These are phyloP conservation scores for Themeda triandra DNA, from an alignment of 176 grass and related monocot genomes.

Conservation along the genomic window DNA sequence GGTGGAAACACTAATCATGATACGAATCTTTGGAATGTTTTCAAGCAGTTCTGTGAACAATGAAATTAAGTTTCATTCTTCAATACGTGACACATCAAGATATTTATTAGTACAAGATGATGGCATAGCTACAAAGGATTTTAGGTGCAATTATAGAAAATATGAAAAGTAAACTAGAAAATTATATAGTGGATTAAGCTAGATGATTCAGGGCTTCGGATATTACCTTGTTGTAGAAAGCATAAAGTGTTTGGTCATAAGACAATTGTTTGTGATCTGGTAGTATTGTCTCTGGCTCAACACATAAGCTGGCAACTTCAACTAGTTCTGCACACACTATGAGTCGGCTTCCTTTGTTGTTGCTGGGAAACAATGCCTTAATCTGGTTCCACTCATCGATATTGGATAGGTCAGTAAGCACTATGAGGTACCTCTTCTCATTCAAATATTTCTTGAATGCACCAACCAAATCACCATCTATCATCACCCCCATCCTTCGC, in stretches of 20 bases:
- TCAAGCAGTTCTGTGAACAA: no score
- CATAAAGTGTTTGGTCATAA: neutral
- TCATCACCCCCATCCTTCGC: neutral
- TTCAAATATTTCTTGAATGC: neutral
- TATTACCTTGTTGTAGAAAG: constrained; percentile 9
- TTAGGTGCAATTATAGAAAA: no score
- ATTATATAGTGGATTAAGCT: no score
- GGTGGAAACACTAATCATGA: no score
- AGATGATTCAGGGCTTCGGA: neutral
- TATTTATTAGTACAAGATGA: no score
- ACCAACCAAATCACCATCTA: neutral
- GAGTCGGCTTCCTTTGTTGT: constrained; percentile 24
- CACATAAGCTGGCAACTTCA: constrained; percentile 11
- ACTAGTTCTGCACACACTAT: neutral
- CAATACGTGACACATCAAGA: no score
- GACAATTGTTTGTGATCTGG: neutral
- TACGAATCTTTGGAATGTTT: no score
- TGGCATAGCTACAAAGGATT: no score
- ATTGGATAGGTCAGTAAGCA: neutral
- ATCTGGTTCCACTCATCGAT: constrained; percentile 16
- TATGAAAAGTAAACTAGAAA: no score
- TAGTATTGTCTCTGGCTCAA: rapidly evolving
- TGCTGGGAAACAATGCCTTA: neutral
- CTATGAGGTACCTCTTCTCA: neutral
- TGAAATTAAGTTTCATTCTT: no score